These are phyloP conservation scores for Serendipita sp. DNA, from an alignment of 768 basidiomycete genomes.

Conservation along the genomic window DNA sequence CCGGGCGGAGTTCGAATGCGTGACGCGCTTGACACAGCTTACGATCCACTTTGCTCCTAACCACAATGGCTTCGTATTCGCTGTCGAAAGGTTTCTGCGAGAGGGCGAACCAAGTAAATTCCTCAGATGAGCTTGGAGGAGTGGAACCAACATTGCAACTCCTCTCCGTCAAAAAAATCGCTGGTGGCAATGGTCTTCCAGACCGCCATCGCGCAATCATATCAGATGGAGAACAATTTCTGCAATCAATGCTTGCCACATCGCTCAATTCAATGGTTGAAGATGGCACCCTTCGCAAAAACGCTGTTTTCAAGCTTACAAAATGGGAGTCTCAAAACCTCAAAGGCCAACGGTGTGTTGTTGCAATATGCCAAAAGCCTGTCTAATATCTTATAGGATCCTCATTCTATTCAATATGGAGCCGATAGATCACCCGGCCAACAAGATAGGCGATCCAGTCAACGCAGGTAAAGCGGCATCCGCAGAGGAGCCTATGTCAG, in stretches of 20 bases:
- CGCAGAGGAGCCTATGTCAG: conserved; percentile 14
- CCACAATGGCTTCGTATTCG: conserved; percentile 17
- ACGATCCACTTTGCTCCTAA: background rate
- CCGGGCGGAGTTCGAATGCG: no score
- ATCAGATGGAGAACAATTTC: conserved; percentile 73
- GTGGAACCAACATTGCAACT: conserved; percentile 50
- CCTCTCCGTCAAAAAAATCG: conserved; percentile 69
- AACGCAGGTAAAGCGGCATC: conserved; percentile 22
- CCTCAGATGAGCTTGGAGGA: conserved; percentile 21
- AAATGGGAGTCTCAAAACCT: conserved; percentile 25
- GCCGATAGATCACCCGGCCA: conserved; percentile 33
- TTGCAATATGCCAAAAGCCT: conserved; percentile 45
- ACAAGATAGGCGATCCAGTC: conserved; percentile 61
- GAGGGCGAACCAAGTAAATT: conserved; percentile 22
- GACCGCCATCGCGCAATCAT: conserved; percentile 71
- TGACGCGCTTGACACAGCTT: no score
- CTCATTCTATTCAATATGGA: conserved; percentile 62
- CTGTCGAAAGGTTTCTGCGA: conserved; percentile 44
- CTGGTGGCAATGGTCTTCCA: conserved; percentile 21
- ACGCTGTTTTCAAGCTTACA: conserved; percentile 53
- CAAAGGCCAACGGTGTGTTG: background rate
- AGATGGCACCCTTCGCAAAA: conserved; percentile 42
- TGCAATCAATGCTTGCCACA: conserved; percentile 91
- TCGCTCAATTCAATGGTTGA: conserved; percentile 67
- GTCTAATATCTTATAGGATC: conserved; percentile 47